Evolutionary conservation across 495 filamentous ascomycete species (phyloP).

Genomic region (Lasiosphaeria hispida): DNA sequence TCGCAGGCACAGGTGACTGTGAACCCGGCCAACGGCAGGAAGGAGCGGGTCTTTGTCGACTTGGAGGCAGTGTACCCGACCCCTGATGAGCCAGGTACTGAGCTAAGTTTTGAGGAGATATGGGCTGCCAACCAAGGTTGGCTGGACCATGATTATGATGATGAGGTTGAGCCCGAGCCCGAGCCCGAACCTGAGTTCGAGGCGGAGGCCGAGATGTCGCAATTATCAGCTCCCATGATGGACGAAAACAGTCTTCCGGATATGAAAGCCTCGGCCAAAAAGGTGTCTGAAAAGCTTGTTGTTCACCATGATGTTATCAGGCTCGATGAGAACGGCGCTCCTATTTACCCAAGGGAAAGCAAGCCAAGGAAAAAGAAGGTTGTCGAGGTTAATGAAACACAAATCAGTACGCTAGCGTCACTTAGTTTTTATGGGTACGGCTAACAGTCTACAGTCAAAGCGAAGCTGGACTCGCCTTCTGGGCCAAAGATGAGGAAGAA

Average conservation of each 20-base stretch:
- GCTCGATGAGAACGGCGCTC: constrained; percentile 53
- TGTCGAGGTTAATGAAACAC: constrained; percentile 76
- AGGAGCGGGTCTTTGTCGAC: constrained; percentile 83
- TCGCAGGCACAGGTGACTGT: constrained; percentile 66
- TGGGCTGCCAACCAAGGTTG: constrained; percentile 77
- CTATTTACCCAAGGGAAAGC: constrained; percentile 28
- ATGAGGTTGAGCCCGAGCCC: constrained; percentile 32
- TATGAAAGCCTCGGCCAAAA: constrained; percentile 24
- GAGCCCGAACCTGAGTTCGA: not conserved
- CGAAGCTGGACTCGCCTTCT: constrained; percentile 84
- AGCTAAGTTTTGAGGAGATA: constrained; percentile 88
- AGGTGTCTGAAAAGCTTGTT: constrained; percentile 40
- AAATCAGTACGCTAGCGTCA: constrained; percentile 64
- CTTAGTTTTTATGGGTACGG: not conserved
- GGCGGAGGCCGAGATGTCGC: not conserved
- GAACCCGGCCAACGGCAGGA: constrained; percentile 74
- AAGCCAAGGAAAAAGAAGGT: constrained; percentile 65
- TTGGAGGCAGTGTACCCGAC: constrained; percentile 81
- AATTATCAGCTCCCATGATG: not conserved
- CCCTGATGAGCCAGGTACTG: constrained; percentile 60
- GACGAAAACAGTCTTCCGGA: constrained; percentile 26
- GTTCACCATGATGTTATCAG: constrained; percentile 44
- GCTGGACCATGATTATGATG: constrained; percentile 69
- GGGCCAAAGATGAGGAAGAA: constrained; percentile 70
- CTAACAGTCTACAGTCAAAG: constrained; percentile 64